A percentile compares a stretch with the other conserved stretches of the same genome.
Evolutionary conservation across 768 basidiomycete species (phyloP).

Genomic region (Phylloporus sp.): DNA sequence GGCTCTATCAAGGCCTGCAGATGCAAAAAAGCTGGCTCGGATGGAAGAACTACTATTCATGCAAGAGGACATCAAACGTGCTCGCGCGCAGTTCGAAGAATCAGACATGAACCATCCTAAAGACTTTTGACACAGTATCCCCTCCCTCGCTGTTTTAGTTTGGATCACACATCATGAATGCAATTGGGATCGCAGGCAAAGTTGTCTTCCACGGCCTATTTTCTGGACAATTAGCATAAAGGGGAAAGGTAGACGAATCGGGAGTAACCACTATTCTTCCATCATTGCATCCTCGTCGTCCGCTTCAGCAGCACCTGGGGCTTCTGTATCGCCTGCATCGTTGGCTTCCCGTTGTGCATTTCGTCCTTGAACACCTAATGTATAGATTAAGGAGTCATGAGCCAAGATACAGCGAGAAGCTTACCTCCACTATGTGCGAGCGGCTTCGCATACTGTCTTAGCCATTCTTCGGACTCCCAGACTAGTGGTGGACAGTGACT

Average conservation of each 20-base stretch:
- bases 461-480: conserved; percentile 97
- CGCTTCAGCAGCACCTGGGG: conserved; percentile 27
- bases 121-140: conserved; percentile 36
- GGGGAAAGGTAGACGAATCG: not conserved
- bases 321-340: conserved; percentile 19
- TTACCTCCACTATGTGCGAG: conserved; percentile 70
- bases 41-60: conserved; percentile 92
- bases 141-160: conserved; percentile 1
- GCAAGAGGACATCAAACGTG: conserved; percentile 92
- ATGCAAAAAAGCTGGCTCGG: conserved; percentile 86
- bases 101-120: conserved; percentile 45
- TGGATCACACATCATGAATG: not conserved
- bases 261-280: conserved; percentile 51
- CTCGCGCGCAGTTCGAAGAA: conserved; percentile 72
- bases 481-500: conserved; percentile 44
- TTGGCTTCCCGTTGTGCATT: conserved; percentile 29
- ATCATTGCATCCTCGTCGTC: conserved; percentile 61
- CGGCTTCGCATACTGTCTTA: conserved; percentile 76
- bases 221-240: not conserved
- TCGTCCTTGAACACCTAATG: conserved; percentile 53
- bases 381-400: conserved; percentile 1
- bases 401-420: conserved; percentile 12
- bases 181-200: not conserved
- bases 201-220: not conserved
- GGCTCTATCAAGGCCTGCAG: conserved; percentile 77